phyloP scores from a whole-genome alignment of 768 basidiomycete species.

The Tricholoma terreum region DNA sequence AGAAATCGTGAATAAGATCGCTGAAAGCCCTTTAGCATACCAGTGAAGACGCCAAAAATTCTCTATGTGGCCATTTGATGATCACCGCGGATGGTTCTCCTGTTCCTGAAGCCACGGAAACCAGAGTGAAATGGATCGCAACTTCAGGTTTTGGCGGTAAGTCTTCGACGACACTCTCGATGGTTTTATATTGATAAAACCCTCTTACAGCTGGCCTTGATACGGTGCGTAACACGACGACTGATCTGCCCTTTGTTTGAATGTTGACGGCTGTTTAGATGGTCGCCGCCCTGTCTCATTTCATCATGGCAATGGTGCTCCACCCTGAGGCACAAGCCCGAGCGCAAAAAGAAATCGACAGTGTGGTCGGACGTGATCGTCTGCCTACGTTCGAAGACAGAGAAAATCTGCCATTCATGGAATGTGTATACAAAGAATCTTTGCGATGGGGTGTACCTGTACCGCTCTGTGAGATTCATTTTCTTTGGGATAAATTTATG shows the following conservation, averaged over 20 bases:
- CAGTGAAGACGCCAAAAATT: constrained; percentile 17
- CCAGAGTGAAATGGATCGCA: constrained; percentile 18
- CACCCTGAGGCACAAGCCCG: constrained; percentile 11
- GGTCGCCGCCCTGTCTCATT: constrained; percentile 14
- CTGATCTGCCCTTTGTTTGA: not conserved
- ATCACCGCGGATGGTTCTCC: constrained; percentile 13
- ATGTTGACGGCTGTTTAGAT: constrained; percentile 2
- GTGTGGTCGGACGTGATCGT: constrained; percentile 13
- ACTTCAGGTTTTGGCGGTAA: constrained; percentile 16
- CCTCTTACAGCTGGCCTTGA: constrained; percentile 13
- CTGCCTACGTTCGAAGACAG: constrained; percentile 15
- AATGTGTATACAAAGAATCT: constrained; percentile 17
- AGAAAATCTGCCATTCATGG: constrained; percentile 14
- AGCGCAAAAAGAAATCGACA: constrained; percentile 18
- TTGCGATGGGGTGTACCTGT: constrained; percentile 16
- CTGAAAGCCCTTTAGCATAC: constrained; percentile 6
- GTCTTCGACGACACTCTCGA: not conserved
- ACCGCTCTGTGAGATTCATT: constrained; percentile 10
- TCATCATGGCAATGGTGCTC: constrained; percentile 17
- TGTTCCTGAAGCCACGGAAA: constrained; percentile 13
- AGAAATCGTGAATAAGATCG: not conserved
- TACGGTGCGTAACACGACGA: constrained; percentile 5
- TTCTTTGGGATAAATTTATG: not conserved
- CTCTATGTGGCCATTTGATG: constrained; percentile 15
- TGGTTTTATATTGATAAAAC: not conserved